Percentiles rank a stretch among this genome's conserved stretches.
These are phyloP conservation scores for Torulaspora indica DNA, from an alignment of 805 yeast species.

Conservation along the genomic window DNA sequence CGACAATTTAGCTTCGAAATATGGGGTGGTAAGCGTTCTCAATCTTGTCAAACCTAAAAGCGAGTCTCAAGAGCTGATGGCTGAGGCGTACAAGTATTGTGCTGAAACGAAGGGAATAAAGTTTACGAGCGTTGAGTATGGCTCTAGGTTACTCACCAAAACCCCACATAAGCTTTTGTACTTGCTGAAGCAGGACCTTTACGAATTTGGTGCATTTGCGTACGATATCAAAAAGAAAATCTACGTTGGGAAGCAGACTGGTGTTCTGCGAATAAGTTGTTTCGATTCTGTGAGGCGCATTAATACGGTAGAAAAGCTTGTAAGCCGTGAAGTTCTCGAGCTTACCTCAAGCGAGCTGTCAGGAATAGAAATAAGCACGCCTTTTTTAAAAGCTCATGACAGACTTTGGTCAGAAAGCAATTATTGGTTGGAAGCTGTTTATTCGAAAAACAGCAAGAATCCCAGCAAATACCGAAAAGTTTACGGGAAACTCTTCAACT, in stretches of 20 bases:
- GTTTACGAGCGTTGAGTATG: slow-evolving; percentile 37
- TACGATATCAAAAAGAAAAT: slow-evolving; percentile 59
- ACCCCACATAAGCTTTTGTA: slow-evolving; percentile 44
- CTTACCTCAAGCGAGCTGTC: slow-evolving; percentile 41
- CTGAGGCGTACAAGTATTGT: slow-evolving; percentile 56
- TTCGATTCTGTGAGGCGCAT: slow-evolving; percentile 87
- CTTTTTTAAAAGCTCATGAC: slow-evolving; percentile 63
- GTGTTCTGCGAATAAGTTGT: slow-evolving; percentile 85
- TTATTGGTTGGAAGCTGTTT: slow-evolving; percentile 73
- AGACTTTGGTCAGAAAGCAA: slow-evolving; percentile 92
- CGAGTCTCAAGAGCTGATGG: slow-evolving; percentile 61
- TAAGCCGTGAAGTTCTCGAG: slow-evolving; percentile 62
- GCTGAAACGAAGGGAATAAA: slow-evolving; percentile 36
- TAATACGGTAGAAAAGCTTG: slow-evolving; percentile 63
- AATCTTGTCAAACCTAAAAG: slow-evolving; percentile 66
- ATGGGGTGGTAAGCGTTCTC: slow-evolving; percentile 80
- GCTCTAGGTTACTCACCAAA: slow-evolving; percentile 37
- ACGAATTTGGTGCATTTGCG: slow-evolving; percentile 79
- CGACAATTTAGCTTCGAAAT: slow-evolving; percentile 59
- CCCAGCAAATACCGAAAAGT: slow-evolving; percentile 29
- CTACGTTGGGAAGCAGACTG: slow-evolving; percentile 75
- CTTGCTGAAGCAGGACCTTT: slow-evolving; percentile 56
- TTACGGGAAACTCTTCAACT: slow-evolving; percentile 28
- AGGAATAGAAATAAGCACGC: slow-evolving; percentile 38
- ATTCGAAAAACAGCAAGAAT: slow-evolving; percentile 42